Conservation (phyloP, 345 rosid genomes). For the Diplotaxis tenuifolia region DNA sequence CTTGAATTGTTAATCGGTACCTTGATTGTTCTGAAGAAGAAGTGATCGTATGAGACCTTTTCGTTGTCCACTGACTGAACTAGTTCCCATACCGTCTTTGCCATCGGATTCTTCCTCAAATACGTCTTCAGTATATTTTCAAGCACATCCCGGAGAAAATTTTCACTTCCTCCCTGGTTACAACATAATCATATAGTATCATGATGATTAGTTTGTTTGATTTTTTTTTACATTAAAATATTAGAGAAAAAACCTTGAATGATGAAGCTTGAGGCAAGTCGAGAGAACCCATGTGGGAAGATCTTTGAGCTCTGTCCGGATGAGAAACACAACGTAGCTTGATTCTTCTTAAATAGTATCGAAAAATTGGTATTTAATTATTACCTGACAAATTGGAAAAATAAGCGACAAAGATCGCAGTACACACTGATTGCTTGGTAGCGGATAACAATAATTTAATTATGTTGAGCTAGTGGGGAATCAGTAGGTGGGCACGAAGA, state of each 20-base stretch:
- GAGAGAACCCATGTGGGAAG: slow-evolving; percentile 9
- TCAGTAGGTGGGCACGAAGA: not conserved
- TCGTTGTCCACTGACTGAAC: slow-evolving; percentile 53
- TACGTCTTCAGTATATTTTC: slow-evolving; percentile 62
- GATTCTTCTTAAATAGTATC: not conserved
- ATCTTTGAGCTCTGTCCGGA: not conserved
- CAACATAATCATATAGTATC: not conserved
- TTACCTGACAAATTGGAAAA: not conserved
- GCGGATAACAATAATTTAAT: not conserved
- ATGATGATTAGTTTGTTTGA: not conserved
- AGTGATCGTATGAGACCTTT: slow-evolving; percentile 69
- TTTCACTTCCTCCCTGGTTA: slow-evolving; percentile 47
- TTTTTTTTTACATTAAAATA: not conserved
- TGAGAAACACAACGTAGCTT: slow-evolving; percentile 6
- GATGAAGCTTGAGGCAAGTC: slow-evolving; percentile 25
- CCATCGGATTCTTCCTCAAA: slow-evolving; percentile 67
- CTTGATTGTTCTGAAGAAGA: slow-evolving; percentile 84
- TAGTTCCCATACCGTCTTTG: slow-evolving; percentile 64
- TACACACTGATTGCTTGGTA: not conserved
- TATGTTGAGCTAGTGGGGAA: slow-evolving; percentile 1
- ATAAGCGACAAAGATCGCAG: not conserved
- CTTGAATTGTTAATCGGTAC: too few relatives aligned
- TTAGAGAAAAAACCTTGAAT: slow-evolving; percentile 24
- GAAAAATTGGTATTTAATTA: not conserved
- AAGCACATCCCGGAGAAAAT: slow-evolving; percentile 63